phyloP scores from a whole-genome alignment of 2,329 filamentous ascomycete genomes.

The Ophiocordyceps camponoti-leonardi region DNA sequence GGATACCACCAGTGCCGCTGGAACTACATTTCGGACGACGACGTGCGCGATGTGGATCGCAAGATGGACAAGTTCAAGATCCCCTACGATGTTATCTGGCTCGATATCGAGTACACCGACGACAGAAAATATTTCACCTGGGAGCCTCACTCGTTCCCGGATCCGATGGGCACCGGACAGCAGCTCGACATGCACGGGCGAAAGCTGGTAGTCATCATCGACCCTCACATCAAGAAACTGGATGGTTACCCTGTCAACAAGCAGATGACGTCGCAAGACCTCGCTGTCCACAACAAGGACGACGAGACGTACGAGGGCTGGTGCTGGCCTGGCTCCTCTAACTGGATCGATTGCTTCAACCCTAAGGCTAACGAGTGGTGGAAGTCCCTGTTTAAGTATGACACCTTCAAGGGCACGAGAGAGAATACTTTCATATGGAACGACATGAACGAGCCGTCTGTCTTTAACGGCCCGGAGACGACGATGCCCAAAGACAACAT shows the following conservation, averaged over 20 bases:
- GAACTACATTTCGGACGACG: constrained; percentile 96
- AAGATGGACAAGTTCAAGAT: constrained; percentile 94
- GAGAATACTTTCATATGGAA: constrained; percentile 94
- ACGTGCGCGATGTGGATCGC: constrained; percentile 89
- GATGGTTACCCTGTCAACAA: constrained; percentile 60
- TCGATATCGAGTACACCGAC: constrained; percentile 95
- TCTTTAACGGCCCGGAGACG: constrained; percentile 95
- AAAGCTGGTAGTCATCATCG: constrained; percentile 87
- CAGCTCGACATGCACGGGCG: constrained; percentile 72
- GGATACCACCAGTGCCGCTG: constrained; percentile 96
- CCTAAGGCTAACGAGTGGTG: constrained; percentile 87
- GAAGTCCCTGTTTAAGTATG: constrained; percentile 74
- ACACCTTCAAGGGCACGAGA: constrained; percentile 69
- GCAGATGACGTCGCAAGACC: constrained; percentile 66
- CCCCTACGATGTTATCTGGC: constrained; percentile 97
- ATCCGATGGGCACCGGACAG: constrained; percentile 76
- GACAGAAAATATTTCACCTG: constrained; percentile 98
- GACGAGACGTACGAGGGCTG: constrained; percentile 81
- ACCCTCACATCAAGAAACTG: constrained; percentile 93
- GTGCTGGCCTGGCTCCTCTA: constrained; percentile 96
- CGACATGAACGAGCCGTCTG: constrained; percentile 98
- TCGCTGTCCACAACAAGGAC: constrained; percentile 83
- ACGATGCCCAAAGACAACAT: constrained; percentile 99
- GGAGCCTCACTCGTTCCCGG: constrained; percentile 74
- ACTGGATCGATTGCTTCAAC: constrained; percentile 95